Base-by-base conservation (phyloP, 805 yeast species). In the Priceomyces haplophilus region DNA sequence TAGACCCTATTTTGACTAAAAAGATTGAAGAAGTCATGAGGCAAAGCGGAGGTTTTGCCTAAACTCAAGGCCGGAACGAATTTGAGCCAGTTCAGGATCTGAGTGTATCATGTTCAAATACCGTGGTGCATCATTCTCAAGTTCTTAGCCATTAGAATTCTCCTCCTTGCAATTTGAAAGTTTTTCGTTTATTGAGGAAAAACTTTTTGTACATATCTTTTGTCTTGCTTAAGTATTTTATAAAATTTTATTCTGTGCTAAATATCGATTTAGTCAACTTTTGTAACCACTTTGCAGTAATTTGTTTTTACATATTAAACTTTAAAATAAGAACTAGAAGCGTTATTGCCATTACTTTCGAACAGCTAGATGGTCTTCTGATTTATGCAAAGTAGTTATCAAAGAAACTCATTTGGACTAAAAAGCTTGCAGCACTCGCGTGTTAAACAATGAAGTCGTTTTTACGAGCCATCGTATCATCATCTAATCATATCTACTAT, bases 21-120 rank as follows among this genome's bases (percentile, higher is more conserved):
- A 83, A 81, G 65, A 78, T 85, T 50, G 74, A 75, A 48, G 85
- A 82, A 64, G 69, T 83, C 35, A 64, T 82, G 68, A 61, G 61
- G 54, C 61, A 56, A 51, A 41, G 37, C 18, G 44, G 40, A 27
- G 44, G 36, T 20, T 41, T 38, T 21, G 31, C 42, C 39, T 44
- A 34, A 44, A 16, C 11, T 27, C 11, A 8, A 8, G n/a, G 15
- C 15, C 15, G 8, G 31, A 10, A n/a, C n/a, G 15, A 6, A 27
- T 10, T 7, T 27, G 31, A 10, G 31, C n/a, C 31, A 27, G 31
- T 27, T 27, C 11, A 27, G 15, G n/a, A 27, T 15, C n/a, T 12
- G 31, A 27, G 15, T 27, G 8, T 21, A 21, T 21, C 24, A 21
- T 21, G 6, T 21, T 21, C 24, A 8, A 21, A 21, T n/a, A n/a